Evolutionary conservation across 192 early-diverging fungal species (phyloP).

Genomic region (Hyaloraphidium curvatum): DNA sequence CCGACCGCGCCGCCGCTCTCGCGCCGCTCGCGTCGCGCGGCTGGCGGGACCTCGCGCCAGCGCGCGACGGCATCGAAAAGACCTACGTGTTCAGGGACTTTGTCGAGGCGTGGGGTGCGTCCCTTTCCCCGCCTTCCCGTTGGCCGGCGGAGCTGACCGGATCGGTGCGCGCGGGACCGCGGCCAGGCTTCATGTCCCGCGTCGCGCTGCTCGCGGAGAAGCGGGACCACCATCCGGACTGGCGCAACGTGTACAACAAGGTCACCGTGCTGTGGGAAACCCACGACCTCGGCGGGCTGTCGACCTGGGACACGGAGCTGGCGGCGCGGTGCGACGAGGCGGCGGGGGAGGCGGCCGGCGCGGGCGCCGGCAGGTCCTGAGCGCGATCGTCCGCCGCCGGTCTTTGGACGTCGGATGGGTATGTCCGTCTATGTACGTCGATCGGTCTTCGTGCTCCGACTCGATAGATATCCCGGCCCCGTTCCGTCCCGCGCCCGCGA

Average conservation of each 20-base stretch:
- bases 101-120: conserved; percentile 54
- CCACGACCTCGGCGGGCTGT: no score
- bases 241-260: conserved; percentile 80
- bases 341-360: no score
- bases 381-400: no score
- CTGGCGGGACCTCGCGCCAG: conserved; percentile 34
- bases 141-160: not conserved
- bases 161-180: not conserved
- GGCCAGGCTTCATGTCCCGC: conserved; percentile 59
- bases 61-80: conserved; percentile 55
- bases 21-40: conserved; percentile 18
- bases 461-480: no score
- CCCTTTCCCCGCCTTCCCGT: not conserved
- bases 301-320: no score
- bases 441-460: no score
- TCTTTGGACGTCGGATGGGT: no score
- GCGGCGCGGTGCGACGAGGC: no score
- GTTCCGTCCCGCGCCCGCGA: no score
- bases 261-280: no score
- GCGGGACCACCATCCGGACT: conserved; percentile 90
- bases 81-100: conserved; percentile 65
- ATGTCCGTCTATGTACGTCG: no score
- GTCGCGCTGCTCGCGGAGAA: conserved; percentile 81
- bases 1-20: conserved; percentile 17
- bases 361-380: no score